Conservation (phyloP, 2,329 filamentous ascomycete species). For the Chrysoporthe deuterocubensis region DNA sequence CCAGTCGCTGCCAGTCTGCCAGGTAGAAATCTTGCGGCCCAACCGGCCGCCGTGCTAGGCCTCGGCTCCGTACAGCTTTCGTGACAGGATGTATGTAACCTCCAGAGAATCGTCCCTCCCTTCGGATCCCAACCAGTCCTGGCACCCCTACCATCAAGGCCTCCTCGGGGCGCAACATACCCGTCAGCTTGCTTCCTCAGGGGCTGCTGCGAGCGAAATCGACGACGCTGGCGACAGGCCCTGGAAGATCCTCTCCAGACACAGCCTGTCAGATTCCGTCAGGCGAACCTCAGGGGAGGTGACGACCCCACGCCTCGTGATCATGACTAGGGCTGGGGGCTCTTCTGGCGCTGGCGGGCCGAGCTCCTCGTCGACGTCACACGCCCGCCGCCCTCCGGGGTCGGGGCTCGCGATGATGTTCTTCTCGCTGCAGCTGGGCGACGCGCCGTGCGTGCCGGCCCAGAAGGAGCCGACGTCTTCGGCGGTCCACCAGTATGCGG, state of each 20-base stretch:
- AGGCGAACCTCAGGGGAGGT: conserved; percentile 13
- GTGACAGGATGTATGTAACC: too few species aligned
- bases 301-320: conserved; percentile 18
- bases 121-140: too few species aligned
- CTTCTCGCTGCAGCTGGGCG: not conserved
- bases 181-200: not conserved
- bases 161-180: not conserved
- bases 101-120: too few species aligned
- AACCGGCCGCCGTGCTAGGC: too few species aligned
- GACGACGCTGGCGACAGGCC: conserved; percentile 12
- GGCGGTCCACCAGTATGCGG: conserved; percentile 72
- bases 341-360: not conserved
- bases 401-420: not conserved
- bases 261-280: conserved; percentile 18
- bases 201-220: not conserved
- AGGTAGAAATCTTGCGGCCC: too few species aligned
- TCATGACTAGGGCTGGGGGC: not conserved
- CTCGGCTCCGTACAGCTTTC: too few species aligned
- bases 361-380: not conserved
- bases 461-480: conserved; percentile 38
- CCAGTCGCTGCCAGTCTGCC: too few species aligned
- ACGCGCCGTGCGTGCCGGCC: conserved; percentile 10
- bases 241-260: conserved; percentile 15
- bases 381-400: not conserved
- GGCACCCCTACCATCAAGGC: not conserved